Evolutionary conservation across 2,329 filamentous ascomycete genomes (phyloP).

Genomic region (Colletotrichum sp.): DNA sequence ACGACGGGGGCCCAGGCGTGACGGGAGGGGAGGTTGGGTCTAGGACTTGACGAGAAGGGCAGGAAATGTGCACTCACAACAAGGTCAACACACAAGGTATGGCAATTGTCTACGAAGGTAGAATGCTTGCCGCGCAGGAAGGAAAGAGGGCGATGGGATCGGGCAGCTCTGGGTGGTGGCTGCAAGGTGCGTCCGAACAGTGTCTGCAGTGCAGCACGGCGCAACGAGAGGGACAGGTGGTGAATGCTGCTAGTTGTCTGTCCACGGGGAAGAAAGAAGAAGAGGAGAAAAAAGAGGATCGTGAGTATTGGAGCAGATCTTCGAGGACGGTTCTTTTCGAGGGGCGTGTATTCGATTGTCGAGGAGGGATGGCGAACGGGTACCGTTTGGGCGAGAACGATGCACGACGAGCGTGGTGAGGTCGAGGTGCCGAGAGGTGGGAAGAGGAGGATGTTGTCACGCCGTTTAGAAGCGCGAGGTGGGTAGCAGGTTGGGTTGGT

Average conservation of each 20-base stretch:
- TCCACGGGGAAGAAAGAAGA: background rate
- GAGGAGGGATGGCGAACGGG: background rate
- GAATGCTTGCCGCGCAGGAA: background rate
- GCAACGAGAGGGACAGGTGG: background rate
- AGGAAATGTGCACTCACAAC: slow-evolving; percentile 11
- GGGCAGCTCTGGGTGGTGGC: background rate
- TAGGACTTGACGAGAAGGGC: background rate
- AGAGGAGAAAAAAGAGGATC: background rate
- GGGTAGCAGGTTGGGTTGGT: slow-evolving; percentile 3
- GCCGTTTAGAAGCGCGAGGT: slow-evolving; percentile 15
- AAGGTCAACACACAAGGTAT: background rate
- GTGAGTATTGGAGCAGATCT: background rate
- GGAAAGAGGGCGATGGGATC: background rate
- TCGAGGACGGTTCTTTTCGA: background rate
- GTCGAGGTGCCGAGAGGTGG: slow-evolving; percentile 4
- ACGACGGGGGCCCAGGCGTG: background rate
- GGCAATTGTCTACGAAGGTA: slow-evolving; percentile 7
- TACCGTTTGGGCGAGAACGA: slow-evolving; percentile 1
- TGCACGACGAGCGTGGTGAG: slow-evolving; percentile 1
- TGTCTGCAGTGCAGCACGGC: background rate
- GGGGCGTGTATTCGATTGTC: background rate
- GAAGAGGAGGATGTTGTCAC: slow-evolving; percentile 15
- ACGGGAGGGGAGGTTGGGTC: background rate
- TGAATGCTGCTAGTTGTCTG: background rate
- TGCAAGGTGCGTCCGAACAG: background rate